Conservation (phyloP, 1,284 basidiomycete genomes). For the Cerrena zonata region DNA sequence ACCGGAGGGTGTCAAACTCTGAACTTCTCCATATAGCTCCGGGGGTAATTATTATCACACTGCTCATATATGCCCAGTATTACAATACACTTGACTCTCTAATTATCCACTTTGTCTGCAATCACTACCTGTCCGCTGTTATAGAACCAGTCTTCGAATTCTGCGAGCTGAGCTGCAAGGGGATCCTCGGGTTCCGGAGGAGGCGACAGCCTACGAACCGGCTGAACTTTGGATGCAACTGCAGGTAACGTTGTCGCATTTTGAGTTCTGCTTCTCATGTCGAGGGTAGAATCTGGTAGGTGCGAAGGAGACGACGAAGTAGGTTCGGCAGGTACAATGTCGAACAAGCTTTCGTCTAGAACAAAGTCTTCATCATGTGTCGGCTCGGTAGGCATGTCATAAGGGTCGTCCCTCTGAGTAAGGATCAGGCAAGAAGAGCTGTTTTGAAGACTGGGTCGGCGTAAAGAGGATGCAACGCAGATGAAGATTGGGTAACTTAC, state of each 20-base stretch:
- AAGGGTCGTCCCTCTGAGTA: background rate
- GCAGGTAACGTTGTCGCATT: slow-evolving; percentile 2
- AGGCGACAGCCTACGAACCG: no score
- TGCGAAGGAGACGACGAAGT: background rate
- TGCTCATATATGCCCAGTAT: background rate
- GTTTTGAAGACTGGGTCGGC: no score
- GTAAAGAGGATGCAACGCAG: no score
- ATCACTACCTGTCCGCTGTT: slow-evolving; percentile 39
- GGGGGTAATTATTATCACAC: background rate
- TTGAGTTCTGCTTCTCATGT: background rate
- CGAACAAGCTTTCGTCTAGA: slow-evolving; percentile 30
- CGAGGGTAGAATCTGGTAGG: background rate
- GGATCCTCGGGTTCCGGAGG: no score
- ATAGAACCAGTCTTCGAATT: slow-evolving; percentile 42
- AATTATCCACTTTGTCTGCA: slow-evolving; percentile 19
- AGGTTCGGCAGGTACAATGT: slow-evolving; percentile 17
- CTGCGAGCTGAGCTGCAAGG: slow-evolving; percentile 28
- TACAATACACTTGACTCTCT: slow-evolving; percentile 1
- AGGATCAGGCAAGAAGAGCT: background rate
- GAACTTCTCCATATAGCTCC: background rate
- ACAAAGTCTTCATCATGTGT: slow-evolving; percentile 28
- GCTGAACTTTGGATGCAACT: no score
- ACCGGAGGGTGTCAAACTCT: background rate
- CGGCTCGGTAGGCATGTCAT: background rate
- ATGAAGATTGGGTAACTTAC: no score